Evolutionary conservation across 768 basidiomycete species (phyloP), one percentile per base, ranked within the genome.

Genomic region (Lyophyllum shimeji): DNA sequence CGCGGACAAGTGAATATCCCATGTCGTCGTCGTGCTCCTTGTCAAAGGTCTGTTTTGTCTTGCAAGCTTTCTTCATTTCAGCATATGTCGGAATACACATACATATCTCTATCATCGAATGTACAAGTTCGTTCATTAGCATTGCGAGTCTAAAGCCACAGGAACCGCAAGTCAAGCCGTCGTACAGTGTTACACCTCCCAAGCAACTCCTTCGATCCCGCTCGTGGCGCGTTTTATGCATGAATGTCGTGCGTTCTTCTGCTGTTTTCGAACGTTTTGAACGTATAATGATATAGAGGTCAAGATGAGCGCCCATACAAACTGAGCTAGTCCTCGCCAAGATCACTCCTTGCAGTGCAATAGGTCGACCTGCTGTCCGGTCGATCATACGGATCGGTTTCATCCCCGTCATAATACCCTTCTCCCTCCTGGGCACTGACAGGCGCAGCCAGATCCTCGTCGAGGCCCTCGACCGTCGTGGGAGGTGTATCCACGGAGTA

Each of bases 351-450:
- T 9, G 75, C 75, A 18, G 75, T 74, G 46, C 60, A 60, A 52
- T 70, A 76, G 1, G 75, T 74, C 8, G 70, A 58, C 56, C 63
- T 55, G 51, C 74, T 76, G 20, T 65, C 71, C 20, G 71, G 68
- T 48, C 71, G 56, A 23, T 65, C 63, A 31, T 51, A 53, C 18
- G 46, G 42, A 25, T 63, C 57, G 17, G 8, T 18, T 21, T 25
- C 37, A 45, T 44, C n/a, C 3, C 39, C 43, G 21, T 56, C 42
- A 23, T 21, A 23, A 37, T 34, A 48, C 33, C 15, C 52, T 1
- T 9, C 20, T 47, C 33, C 53, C 17, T 29, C 9, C 23, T 24
- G 7, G 34, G 34, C 34, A 37, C 34, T 37, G 34, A 37, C 13
- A 39, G 45, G 46, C 53, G 33, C 9, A 18, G 52, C 37, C 43